These are phyloP conservation scores for Arthrobotrys entomopaga DNA, from an alignment of 2,329 filamentous ascomycete species.

Conservation along the genomic window DNA sequence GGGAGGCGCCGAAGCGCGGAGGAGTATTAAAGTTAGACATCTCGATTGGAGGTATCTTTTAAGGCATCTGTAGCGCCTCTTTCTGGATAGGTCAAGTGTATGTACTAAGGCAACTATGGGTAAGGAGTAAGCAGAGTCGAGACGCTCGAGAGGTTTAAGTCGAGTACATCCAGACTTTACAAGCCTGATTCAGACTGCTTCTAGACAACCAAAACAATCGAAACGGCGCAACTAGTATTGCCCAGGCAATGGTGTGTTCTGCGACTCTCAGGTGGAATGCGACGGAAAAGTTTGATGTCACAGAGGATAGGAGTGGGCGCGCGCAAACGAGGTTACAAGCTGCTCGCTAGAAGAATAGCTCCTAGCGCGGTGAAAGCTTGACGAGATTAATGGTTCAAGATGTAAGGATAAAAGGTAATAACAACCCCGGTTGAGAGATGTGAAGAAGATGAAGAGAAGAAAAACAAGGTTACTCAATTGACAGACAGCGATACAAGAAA, in stretches of 20 bases:
- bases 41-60: conserved; percentile 21
- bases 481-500: background rate
- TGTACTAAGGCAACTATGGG: conserved; percentile 1
- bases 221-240: conserved; percentile 27
- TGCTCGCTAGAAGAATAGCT: background rate
- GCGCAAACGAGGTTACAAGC: background rate
- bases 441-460: conserved; percentile 6
- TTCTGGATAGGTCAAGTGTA: conserved; percentile 3
- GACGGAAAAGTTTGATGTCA: conserved; percentile 15
- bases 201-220: conserved; percentile 27
- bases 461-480: background rate
- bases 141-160: conserved; percentile 12
- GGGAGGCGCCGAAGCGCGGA: conserved; percentile 52
- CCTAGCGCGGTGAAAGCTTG: conserved; percentile 6
- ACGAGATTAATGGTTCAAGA: conserved; percentile 4
- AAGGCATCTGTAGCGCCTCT: conserved; percentile 39
- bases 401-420: conserved; percentile 15
- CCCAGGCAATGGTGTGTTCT: conserved; percentile 32
- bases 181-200: background rate
- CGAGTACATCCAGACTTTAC: conserved; percentile 1
- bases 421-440: background rate
- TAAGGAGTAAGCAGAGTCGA: conserved; percentile 11
- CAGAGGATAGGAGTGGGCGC: background rate
- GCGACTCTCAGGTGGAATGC: conserved; percentile 20
- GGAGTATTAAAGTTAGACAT: conserved; percentile 54